Evolutionary conservation across 176 grass and related monocot species (phyloP), one percentile per base, ranked within the genome.

Genomic region (Hordeum marinum): DNA sequence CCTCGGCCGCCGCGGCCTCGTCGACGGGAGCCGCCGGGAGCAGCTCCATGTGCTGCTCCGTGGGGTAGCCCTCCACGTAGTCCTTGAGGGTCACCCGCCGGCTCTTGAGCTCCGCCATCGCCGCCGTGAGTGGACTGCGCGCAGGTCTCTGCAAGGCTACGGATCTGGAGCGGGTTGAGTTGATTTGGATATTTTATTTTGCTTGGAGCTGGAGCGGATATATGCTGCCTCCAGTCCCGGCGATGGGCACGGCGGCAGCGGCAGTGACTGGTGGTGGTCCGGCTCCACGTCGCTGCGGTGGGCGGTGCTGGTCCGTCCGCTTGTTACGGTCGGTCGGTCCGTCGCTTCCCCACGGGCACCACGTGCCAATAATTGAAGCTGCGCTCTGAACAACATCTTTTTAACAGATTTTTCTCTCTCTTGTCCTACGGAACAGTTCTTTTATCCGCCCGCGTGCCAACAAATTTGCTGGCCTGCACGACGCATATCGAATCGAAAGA

Each of bases 61-160:
- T 41, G 0, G 88, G 88, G 79, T 83, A 81, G 5, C 92, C 92
- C 43, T 84, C 87, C 60, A 91, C 89, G 84, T 89, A 94, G 11
- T 87, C 81, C 82, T 86, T 91, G 7, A 94, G 83, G 35, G 91
- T 25, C 54, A 94, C 83, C n/a, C 86, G 86, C 65, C 86, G 80
- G 86, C 77, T 84, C 71, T 74, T 31, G 3, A 74, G 71, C 61
- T 46, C 61, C 61, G 40, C 59, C 78, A 66, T 64, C 40, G 60
- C 11, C 13, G 65, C 52, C 18, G 52, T 57, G 15, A 15, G 48
- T 52, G 48, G 48, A 52, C 48, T 52, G 48, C 35, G 35, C 34
- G 34, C 14, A 9, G 10, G 8, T 41, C 39, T 41, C 8, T 10
- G 39, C 39, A 52, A 52, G 46, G 5, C 48, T 52, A 52, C 6